A percentile compares a stretch with the other conserved stretches of the same genome.
These are phyloP conservation scores for Cryoendolithus antarcticus DNA, from an alignment of 2,329 filamentous ascomycete genomes.

Conservation along the genomic window DNA sequence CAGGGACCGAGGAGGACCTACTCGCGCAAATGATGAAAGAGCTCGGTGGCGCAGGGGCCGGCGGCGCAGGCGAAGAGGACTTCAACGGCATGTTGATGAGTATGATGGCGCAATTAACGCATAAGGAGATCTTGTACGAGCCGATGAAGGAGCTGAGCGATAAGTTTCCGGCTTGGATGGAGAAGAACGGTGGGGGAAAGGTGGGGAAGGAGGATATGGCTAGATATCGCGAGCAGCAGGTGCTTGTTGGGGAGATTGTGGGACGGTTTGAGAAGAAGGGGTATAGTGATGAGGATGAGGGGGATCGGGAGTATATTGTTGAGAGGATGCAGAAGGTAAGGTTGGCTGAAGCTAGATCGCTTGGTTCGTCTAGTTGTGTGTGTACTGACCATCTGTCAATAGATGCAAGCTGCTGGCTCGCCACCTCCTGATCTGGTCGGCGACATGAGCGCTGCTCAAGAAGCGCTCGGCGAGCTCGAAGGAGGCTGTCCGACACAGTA, in stretches of 20 bases:
- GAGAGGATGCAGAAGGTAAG: conserved; percentile 94
- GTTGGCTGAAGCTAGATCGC: conserved; percentile 4
- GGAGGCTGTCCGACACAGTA: conserved; percentile 52
- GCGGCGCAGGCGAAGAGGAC: conserved; percentile 55
- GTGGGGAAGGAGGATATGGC: conserved; percentile 56
- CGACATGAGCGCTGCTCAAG: conserved; percentile 73
- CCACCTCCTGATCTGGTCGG: conserved; percentile 85
- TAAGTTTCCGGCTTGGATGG: conserved; percentile 85
- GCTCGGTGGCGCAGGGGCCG: conserved; percentile 45
- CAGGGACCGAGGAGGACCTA: conserved; percentile 56
- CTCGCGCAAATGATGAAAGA: conserved; percentile 87
- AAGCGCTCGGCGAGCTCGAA: conserved; percentile 45
- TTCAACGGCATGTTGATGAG: conserved; percentile 90
- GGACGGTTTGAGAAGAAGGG: conserved; percentile 69
- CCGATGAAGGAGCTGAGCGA: conserved; percentile 94
- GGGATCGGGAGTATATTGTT: conserved; percentile 83
- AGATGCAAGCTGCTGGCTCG: conserved; percentile 96
- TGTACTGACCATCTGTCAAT: conserved; percentile 11
- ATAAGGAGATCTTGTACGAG: conserved; percentile 96
- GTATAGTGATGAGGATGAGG: conserved; percentile 70
- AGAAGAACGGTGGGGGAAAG: conserved; percentile 47
- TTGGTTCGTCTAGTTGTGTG: conserved; percentile 1
- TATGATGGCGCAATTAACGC: conserved; percentile 98
- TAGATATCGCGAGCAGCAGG: conserved; percentile 70
- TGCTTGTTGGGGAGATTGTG: conserved; percentile 74